A percentile compares a stretch with the other conserved stretches of the same genome.
phyloP scores from a whole-genome alignment of 2,329 filamentous ascomycete species.

The Aphanoascus verrucosus region DNA sequence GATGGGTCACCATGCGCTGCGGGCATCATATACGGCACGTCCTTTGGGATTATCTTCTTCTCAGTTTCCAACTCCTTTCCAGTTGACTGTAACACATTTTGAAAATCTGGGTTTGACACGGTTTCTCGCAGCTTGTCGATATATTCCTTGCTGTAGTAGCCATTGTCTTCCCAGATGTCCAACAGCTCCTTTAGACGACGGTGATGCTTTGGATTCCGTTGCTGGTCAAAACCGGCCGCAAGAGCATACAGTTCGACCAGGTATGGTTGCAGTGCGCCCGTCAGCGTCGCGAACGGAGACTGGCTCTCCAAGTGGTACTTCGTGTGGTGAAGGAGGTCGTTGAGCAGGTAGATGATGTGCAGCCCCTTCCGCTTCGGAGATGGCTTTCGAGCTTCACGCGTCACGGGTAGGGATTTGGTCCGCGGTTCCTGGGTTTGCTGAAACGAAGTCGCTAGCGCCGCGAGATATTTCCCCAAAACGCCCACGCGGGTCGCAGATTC shows the following conservation, averaged over 20 bases:
- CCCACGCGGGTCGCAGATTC: constrained; percentile 55
- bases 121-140: constrained; percentile 51
- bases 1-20: constrained; percentile 63
- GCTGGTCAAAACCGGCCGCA: constrained; percentile 45
- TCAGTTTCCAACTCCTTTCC: constrained; percentile 27
- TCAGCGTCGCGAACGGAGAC: constrained; percentile 42
- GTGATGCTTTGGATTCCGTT: constrained; percentile 54
- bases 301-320: constrained; percentile 40
- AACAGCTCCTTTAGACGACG: constrained; percentile 55
- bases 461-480: constrained; percentile 65
- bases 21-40: constrained; percentile 60
- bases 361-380: constrained; percentile 59
- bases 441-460: constrained; percentile 55
- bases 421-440: constrained; percentile 18
- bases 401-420: constrained; percentile 4
- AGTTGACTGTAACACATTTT: constrained; percentile 24
- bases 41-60: constrained; percentile 34
- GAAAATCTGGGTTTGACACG: constrained; percentile 37
- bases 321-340: constrained; percentile 64
- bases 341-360: constrained; percentile 67
- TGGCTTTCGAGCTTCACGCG: constrained; percentile 26
- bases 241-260: constrained; percentile 52
- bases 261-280: constrained; percentile 46
- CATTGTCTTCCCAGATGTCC: constrained; percentile 57
- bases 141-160: constrained; percentile 48